Evolutionary conservation across 768 basidiomycete genomes (phyloP).

Genomic region (Pleurotus tuber-regium): DNA sequence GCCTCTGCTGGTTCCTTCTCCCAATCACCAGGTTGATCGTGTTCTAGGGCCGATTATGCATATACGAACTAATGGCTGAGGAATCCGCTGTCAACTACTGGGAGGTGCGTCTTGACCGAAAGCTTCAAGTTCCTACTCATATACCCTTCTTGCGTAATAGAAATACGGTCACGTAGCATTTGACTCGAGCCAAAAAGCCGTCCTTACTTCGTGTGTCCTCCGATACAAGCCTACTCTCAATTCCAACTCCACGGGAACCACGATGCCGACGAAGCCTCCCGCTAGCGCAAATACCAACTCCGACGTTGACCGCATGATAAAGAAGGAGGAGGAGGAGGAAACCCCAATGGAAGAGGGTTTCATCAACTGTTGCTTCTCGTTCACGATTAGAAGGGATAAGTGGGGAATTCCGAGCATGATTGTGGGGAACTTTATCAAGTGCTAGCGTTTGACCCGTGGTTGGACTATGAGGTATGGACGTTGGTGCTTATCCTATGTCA

Average conservation of each 20-base stretch:
- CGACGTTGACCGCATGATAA: background rate
- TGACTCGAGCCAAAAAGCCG: constrained; percentile 89
- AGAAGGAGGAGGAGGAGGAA: constrained; percentile 19
- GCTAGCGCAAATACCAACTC: background rate
- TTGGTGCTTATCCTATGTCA: too few species aligned
- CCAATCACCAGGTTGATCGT: constrained; percentile 5
- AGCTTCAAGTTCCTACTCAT: background rate
- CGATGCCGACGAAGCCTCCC: constrained; percentile 9
- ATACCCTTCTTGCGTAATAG: constrained; percentile 34
- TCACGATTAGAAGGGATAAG: constrained; percentile 80
- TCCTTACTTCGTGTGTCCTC: constrained; percentile 87
- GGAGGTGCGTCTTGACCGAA: constrained; percentile 57
- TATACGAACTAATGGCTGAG: constrained; percentile 98
- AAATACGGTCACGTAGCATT: constrained; percentile 96
- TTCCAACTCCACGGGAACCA: constrained; percentile 17
- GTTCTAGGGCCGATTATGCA: constrained; percentile 80
- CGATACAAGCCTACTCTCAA: constrained; percentile 71
- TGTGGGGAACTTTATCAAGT: constrained; percentile 85
- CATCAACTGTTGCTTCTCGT: constrained; percentile 89
- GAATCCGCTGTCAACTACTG: constrained; percentile 96
- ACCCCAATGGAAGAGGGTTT: constrained; percentile 63
- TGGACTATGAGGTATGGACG: too few species aligned
- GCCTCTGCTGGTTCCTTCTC: background rate
- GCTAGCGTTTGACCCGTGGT: too few species aligned
- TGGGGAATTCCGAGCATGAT: constrained; percentile 91